Base-by-base conservation (phyloP, 1,284 basidiomycete species). In the Heterobasidion irregulare region DNA sequence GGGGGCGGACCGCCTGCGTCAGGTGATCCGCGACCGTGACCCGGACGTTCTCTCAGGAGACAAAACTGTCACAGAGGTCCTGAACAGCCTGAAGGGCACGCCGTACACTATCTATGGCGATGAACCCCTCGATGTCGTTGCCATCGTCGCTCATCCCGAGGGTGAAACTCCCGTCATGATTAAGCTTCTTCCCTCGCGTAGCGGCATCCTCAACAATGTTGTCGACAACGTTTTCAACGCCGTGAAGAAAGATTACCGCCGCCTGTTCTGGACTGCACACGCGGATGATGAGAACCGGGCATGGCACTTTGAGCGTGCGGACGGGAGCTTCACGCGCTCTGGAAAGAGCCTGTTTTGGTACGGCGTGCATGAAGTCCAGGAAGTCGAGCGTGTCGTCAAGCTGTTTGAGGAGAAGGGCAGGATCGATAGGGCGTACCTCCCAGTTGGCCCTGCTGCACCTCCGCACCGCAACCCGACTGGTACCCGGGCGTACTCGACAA, bases 251-350 rank as follows among this genome's bases (percentile, higher is more conserved):
- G 94, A 99, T 72, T 91, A 98, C 75, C 86, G 87, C 64, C 84
- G 85, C 57, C 82, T 99, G 44, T 96, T 99, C 78, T 99, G 97
- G 96, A 98, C 95, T 10, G 88, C 92, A 2, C 89, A 89, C 65
- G 89, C 89, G 8, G 94, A 98, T 63, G 95, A 99, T 70, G 96
- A 98, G 75, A 88, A 97, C 74, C 85, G 95, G 45, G 84, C 89
- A 2, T 99, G 96, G 96, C 96, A 99, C 75, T 99, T 98, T 68
- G 97, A 99, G 77, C 85, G 94, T 55, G 94, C 96, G 1, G 96
- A 99, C 64, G 96, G 96, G 8, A 93, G 90, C 72, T 99, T 99
- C 76, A 97, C 95, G 10, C 82, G 97, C 54, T 92, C 92, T 36
- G 94, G 96, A 48, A 84, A 80, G 69, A 94, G 86, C 66, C 75